These are phyloP conservation scores for Heliophila coronopifolia DNA, from an alignment of 441 rosid genomes.

Conservation along the genomic window DNA sequence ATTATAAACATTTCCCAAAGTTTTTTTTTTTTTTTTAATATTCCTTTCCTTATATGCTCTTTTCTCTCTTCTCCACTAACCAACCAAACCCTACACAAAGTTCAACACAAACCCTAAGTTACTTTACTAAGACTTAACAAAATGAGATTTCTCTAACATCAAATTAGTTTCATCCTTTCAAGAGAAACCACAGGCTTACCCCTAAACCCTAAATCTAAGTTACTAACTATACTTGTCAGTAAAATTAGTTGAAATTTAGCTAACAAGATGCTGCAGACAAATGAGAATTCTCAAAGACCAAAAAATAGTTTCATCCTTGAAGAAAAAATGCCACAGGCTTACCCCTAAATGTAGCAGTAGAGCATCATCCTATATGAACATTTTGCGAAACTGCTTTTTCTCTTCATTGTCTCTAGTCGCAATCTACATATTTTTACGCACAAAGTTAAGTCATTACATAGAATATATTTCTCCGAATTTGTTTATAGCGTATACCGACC, in stretches of 20 bases:
- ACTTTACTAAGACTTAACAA: too few relatives aligned
- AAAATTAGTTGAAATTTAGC: too few relatives aligned
- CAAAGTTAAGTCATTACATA: background rate
- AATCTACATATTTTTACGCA: slow-evolving; percentile 35
- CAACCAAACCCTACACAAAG: slow-evolving; percentile 23
- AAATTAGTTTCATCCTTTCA: too few relatives aligned
- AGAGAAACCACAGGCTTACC: too few relatives aligned
- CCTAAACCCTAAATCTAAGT: too few relatives aligned
- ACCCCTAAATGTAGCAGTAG: slow-evolving; percentile 25
- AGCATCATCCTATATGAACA: slow-evolving; percentile 47
- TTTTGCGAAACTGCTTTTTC: slow-evolving; percentile 64
- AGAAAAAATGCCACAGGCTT: background rate
- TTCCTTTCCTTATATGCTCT: slow-evolving; percentile 14
- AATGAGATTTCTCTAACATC: too few relatives aligned
- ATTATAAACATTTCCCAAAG: slow-evolving; percentile 16
- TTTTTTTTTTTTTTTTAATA: background rate
- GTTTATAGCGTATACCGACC: slow-evolving; percentile 38
- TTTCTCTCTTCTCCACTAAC: slow-evolving; percentile 26
- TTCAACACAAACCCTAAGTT: background rate
- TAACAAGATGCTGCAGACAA: too few relatives aligned
- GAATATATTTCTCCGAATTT: background rate
- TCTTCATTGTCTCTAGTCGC: slow-evolving; percentile 50
- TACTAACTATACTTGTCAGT: too few relatives aligned
- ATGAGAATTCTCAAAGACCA: too few relatives aligned
- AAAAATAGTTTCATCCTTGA: background rate